Evolutionary conservation across 305 asterid species (phyloP).

Genomic region (Ajuga reptans): DNA sequence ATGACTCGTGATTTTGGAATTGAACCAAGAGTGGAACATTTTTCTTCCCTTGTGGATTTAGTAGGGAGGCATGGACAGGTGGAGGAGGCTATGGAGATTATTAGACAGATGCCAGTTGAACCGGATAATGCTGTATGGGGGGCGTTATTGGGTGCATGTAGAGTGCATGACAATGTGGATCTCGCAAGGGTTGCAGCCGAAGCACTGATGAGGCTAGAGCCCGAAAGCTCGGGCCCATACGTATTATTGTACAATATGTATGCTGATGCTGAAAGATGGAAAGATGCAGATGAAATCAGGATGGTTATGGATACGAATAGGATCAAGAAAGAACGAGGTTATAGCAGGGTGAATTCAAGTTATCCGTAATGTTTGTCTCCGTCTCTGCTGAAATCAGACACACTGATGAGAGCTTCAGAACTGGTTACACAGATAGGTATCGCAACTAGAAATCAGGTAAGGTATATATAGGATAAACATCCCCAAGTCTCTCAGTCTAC

Average conservation of each 20-base stretch:
- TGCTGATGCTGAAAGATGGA: conserved; percentile 69
- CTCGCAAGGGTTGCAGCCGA: conserved; percentile 61
- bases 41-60: conserved; percentile 68
- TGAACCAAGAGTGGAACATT: conserved; percentile 68
- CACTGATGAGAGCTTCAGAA: conserved; percentile 23
- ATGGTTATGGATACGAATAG: conserved; percentile 47
- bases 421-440: background rate
- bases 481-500: too few species aligned
- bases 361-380: conserved; percentile 17
- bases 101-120: conserved; percentile 47
- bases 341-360: conserved; percentile 48
- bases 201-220: conserved; percentile 59
- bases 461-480: too few species aligned
- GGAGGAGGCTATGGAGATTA: conserved; percentile 63
- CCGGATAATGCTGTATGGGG: conserved; percentile 79
- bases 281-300: conserved; percentile 64
- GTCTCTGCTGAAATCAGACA: too few species aligned
- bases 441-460: background rate
- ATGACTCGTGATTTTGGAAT: conserved; percentile 61
- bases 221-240: conserved; percentile 69
- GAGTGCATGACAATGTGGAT: conserved; percentile 56
- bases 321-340: conserved; percentile 48
- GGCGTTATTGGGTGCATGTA: conserved; percentile 70
- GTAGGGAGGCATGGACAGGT: conserved; percentile 60
- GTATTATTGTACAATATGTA: conserved; percentile 57